Evolutionary conservation across 2,329 filamentous ascomycete genomes (phyloP), one percentile per base, ranked within the genome.

Genomic region (Ophiostoma ulmi): DNA sequence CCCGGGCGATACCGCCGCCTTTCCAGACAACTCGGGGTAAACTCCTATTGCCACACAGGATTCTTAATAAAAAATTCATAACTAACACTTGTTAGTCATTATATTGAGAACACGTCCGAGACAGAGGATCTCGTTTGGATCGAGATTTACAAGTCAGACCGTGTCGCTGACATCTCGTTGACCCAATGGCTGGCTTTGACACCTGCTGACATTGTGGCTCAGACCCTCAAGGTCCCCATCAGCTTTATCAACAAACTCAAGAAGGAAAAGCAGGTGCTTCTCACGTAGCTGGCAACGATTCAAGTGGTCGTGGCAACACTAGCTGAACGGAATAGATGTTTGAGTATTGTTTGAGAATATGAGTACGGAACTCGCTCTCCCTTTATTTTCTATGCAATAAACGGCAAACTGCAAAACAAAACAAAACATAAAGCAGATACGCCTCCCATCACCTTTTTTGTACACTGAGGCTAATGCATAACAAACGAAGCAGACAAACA

Each of bases 111-210:
- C 76, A 88, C 84, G 0, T 89, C 86, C 0, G 80, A 87, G 13
- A 70, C 64, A 1, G 86, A 90, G 72, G 86, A 89, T 68, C 80
- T 91, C 3, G 82, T 88, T 5, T 91, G 87, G 85, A 85, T 91
- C 39, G 89, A 91, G 77, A 85, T 91, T 22, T 91, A 90, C 81
- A 90, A 89, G 79, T 86, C 84, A 61, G 87, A 91, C 73, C 83
- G 85, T 1, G 87, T 91, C 1, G 86, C 85, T 0, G 89, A 91
- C 75, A 88, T 91, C 73, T 84, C 86, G 0, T 77, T 91, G 63
- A 87, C 86, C 0, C 89, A 91, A 77, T 92, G 89, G 89, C 80
- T 92, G 55, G 89, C 88, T 0, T 79, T 91, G 68, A 91, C 89
- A 0, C 89, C 89, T 0, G 80, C 85, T 0, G 85, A 88, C 67